Evolutionary conservation across 2,329 filamentous ascomycete genomes (phyloP).

Genomic region (Emmonsiellopsis sp.): DNA sequence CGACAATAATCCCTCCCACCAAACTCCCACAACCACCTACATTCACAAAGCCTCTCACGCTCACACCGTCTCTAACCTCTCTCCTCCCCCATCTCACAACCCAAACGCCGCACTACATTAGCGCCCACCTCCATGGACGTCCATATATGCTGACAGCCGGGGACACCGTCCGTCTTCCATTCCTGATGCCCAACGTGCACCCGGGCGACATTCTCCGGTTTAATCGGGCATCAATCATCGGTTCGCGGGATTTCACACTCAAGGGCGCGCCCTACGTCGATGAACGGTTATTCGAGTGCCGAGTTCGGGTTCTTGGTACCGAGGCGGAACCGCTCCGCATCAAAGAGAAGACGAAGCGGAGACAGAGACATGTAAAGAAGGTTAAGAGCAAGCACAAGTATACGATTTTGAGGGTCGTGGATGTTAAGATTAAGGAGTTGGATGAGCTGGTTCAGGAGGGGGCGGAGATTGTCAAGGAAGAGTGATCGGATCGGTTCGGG

Average conservation of each 20-base stretch:
- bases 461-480: slow-evolving; percentile 26
- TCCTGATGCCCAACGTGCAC: slow-evolving; percentile 64
- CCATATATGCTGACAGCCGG: slow-evolving; percentile 50
- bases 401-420: slow-evolving; percentile 76
- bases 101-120: slow-evolving; percentile 40
- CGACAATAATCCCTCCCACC: slow-evolving; percentile 10
- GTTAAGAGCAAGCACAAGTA: slow-evolving; percentile 86
- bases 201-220: slow-evolving; percentile 82
- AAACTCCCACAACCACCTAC: slow-evolving; percentile 31
- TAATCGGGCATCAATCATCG: slow-evolving; percentile 73
- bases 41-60: slow-evolving; percentile 29
- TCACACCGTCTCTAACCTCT: slow-evolving; percentile 32
- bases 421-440: slow-evolving; percentile 58
- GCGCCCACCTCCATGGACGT: slow-evolving; percentile 39
- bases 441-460: slow-evolving; percentile 44
- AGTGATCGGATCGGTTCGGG: too few species aligned
- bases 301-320: slow-evolving; percentile 73
- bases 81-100: slow-evolving; percentile 36
- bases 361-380: slow-evolving; percentile 57
- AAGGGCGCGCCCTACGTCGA: slow-evolving; percentile 76
- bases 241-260: slow-evolving; percentile 83
- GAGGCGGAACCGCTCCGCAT: slow-evolving; percentile 71
- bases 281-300: slow-evolving; percentile 72
- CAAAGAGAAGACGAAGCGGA: slow-evolving; percentile 75
- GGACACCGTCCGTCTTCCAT: slow-evolving; percentile 67